phyloP scores from a whole-genome alignment of 1,139 yeast species.

The Geotrichum histeridarum region DNA sequence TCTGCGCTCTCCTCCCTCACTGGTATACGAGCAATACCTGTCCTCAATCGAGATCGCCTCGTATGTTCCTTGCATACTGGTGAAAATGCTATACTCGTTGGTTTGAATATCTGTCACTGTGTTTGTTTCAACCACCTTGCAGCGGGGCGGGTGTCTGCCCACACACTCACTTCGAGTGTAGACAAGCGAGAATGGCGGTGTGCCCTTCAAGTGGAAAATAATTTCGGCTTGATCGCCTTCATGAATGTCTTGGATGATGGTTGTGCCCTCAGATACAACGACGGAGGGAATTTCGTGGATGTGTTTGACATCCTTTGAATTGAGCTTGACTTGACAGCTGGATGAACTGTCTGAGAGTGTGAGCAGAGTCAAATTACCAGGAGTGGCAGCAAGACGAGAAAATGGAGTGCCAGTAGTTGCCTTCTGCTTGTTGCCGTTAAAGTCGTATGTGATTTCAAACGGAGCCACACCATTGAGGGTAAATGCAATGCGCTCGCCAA shows the following conservation, averaged over 20 bases:
- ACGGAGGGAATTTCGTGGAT: constrained; percentile 87
- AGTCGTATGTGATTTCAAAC: constrained; percentile 65
- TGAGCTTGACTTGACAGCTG: constrained; percentile 62
- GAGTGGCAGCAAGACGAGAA: constrained; percentile 69
- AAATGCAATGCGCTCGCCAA: constrained; percentile 82
- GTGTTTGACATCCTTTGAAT: constrained; percentile 32
- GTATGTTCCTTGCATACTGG: constrained; percentile 87
- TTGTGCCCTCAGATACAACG: constrained; percentile 74
- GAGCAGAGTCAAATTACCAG: constrained; percentile 67
- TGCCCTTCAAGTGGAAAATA: constrained; percentile 50
- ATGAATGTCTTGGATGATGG: constrained; percentile 73
- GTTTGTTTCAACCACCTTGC: constrained; percentile 68
- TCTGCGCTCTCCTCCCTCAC: constrained; percentile 47
- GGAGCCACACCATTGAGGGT: constrained; percentile 77
- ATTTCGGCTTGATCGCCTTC: constrained; percentile 60
- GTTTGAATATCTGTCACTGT: constrained; percentile 66
- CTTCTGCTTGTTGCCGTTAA: constrained; percentile 56
- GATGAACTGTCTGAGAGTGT: constrained; percentile 74
- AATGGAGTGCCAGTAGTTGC: constrained; percentile 57
- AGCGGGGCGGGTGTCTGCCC: constrained; percentile 34
- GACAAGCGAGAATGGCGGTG: constrained; percentile 49
- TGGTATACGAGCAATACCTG: constrained; percentile 61
- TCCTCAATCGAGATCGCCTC: constrained; percentile 87
- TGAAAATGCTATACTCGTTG: constrained; percentile 62
- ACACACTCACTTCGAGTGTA: constrained; percentile 49